These are phyloP conservation scores for Paragyromitra xinjiangensis DNA, from an alignment of 495 filamentous ascomycete species.

Conservation along the genomic window DNA sequence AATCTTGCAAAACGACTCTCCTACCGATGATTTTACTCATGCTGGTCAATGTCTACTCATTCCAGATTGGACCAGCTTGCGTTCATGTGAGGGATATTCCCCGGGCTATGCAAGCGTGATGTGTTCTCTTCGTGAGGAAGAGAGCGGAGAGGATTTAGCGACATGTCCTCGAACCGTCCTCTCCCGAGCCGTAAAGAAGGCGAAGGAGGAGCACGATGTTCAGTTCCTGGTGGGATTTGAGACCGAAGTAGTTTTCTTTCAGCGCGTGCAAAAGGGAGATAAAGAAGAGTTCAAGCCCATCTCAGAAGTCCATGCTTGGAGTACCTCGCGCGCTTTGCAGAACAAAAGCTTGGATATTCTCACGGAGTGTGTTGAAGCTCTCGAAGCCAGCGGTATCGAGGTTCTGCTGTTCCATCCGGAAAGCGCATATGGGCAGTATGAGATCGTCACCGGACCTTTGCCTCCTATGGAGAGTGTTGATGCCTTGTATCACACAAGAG, in stretches of 20 bases:
- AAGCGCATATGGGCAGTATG: constrained; percentile 77
- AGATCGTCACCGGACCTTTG: constrained; percentile 75
- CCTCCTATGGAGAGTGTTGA: constrained; percentile 76
- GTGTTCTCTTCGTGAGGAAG: constrained; percentile 67
- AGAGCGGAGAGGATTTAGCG: constrained; percentile 59
- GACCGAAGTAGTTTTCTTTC: constrained; percentile 79
- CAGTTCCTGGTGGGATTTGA: constrained; percentile 79
- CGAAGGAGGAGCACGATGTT: constrained; percentile 59
- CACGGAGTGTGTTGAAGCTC: constrained; percentile 68
- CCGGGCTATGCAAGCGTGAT: constrained; percentile 70
- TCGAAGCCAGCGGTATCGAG: constrained; percentile 70
- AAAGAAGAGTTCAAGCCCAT: constrained; percentile 53
- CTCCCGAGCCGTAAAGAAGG: constrained; percentile 63
- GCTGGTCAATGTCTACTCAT: constrained; percentile 70
- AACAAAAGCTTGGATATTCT: constrained; percentile 67
- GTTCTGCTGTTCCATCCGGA: constrained; percentile 83
- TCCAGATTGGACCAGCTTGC: constrained; percentile 69
- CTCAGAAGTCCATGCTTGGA: constrained; percentile 69
- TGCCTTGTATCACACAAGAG: constrained; percentile 74
- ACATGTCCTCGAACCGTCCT: constrained; percentile 71
- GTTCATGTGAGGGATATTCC: constrained; percentile 59
- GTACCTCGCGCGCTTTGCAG: constrained; percentile 66
- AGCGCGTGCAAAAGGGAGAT: constrained; percentile 21
- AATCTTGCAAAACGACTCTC: constrained; percentile 68
- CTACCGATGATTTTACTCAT: constrained; percentile 60